Evolutionary conservation across 352 stramenopile genomes (phyloP), one percentile per base, ranked within the genome.

Genomic region (Globisporangium spinosum): DNA sequence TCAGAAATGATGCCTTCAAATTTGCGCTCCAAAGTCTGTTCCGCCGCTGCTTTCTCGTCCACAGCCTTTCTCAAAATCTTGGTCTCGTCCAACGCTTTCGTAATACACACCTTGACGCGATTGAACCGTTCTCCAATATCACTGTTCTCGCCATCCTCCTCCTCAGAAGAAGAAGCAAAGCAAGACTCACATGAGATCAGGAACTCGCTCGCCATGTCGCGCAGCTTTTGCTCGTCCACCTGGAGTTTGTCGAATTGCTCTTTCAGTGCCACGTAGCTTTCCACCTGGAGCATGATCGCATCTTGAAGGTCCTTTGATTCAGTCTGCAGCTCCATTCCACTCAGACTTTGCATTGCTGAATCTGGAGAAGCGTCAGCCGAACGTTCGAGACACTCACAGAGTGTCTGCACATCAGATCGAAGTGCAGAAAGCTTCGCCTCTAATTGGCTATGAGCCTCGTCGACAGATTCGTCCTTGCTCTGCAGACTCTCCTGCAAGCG

Each of bases 401-500:
- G 40, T 35, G 47, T 38, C 64, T 64, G 32, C 12, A 58, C 22
- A 49, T 69, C 64, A 17, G 27, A 65, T 3, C 32, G 47, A 12
- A 65, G 38, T 9, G 45, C 45, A 23, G 43, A 38, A 7, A 65
- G 45, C 9, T 57, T 22, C 12, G 40, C 2, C 17, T 69, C 56
- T 5, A 69, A 38, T 12, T 64, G n/a, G 6, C 13, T n/a, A 22
- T 13, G 58, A 15, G 64, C 38, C 22, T 69, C 51, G 7, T 71
- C 64, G n/a, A 53, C 51, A 25, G 40, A 70, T 25, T 66, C 65
- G 0, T 60, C 51, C 49, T 73, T 25, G 27, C 25, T 55, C 34
- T 79, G 57, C 8, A 79, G 34, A 29, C 67, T 65, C 62, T 43
- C 56, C 57, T 77, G 61, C 20, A 75, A 62, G 9, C 60, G 49